Conservation (phyloP, 2,329 filamentous ascomycete species). For the Curvularia verruculosa region DNA sequence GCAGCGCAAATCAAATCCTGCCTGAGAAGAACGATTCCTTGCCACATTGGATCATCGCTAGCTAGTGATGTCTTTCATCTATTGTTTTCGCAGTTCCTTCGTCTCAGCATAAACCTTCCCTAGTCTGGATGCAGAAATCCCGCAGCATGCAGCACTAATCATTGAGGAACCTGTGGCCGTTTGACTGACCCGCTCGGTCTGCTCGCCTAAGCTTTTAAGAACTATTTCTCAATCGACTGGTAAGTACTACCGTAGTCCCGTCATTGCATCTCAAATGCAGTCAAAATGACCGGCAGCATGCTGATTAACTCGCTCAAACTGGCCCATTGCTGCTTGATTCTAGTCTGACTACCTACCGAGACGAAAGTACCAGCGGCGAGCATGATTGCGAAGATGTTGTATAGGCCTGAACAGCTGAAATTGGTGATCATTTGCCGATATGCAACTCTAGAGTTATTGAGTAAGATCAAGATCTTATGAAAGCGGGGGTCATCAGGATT, state of each 20-base stretch:
- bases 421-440: slow-evolving; percentile 62
- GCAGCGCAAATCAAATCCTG: background rate
- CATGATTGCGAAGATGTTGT: slow-evolving; percentile 72
- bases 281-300: slow-evolving; percentile 70
- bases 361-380: slow-evolving; percentile 65
- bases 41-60: background rate
- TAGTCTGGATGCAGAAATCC: slow-evolving; percentile 7
- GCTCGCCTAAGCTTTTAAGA: slow-evolving; percentile 11
- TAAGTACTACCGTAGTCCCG: slow-evolving; percentile 33
- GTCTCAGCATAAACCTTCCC: slow-evolving; percentile 10
- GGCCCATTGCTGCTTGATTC: slow-evolving; percentile 68
- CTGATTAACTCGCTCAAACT: slow-evolving; percentile 76
- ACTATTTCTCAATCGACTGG: slow-evolving; percentile 23
- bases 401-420: slow-evolving; percentile 72
- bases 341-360: slow-evolving; percentile 42
- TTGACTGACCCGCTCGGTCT: slow-evolving; percentile 3
- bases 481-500: slow-evolving; percentile 68
- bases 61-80: no score
- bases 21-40: background rate
- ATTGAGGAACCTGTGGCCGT: slow-evolving; percentile 3
- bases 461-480: slow-evolving; percentile 61
- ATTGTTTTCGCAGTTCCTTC: background rate
- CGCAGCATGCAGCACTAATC: slow-evolving; percentile 7
- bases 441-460: slow-evolving; percentile 59
- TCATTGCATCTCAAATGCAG: slow-evolving; percentile 59